Conservation (phyloP, 768 basidiomycete genomes). For the Collybia sp. region DNA sequence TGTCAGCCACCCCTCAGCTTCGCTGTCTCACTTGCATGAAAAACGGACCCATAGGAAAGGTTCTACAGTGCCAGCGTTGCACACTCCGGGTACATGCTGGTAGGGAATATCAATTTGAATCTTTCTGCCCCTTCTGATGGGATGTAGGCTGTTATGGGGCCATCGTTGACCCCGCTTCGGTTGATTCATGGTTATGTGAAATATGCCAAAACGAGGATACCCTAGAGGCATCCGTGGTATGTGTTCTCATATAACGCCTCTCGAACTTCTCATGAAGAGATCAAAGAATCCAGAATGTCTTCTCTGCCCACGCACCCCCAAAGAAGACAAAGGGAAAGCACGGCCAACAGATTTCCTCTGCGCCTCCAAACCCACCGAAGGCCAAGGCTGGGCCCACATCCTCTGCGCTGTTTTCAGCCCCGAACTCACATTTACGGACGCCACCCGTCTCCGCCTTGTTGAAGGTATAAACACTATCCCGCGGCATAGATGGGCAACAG, state of each 20-base stretch:
- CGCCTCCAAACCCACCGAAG: constrained; percentile 86
- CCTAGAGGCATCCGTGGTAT: constrained; percentile 77
- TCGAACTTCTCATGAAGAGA: constrained; percentile 3
- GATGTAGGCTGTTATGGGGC: constrained; percentile 65
- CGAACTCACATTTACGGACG: constrained; percentile 81
- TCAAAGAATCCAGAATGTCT: constrained; percentile 77
- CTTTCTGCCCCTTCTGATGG: not conserved
- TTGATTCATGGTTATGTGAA: constrained; percentile 83
- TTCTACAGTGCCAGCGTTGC: constrained; percentile 80
- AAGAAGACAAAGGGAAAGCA: constrained; percentile 48
- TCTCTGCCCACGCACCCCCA: constrained; percentile 65
- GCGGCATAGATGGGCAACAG: constrained; percentile 67
- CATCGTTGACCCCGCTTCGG: constrained; percentile 52
- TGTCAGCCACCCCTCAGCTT: constrained; percentile 50
- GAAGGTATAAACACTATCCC: constrained; percentile 82
- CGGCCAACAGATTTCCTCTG: constrained; percentile 64
- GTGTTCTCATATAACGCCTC: constrained; percentile 16
- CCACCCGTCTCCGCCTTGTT: constrained; percentile 65
- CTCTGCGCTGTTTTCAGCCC: constrained; percentile 86
- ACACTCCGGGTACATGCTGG: constrained; percentile 78
- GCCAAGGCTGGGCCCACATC: constrained; percentile 89
- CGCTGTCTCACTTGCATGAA: constrained; percentile 75
- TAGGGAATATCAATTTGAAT: constrained; percentile 19
- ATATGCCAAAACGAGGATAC: constrained; percentile 82
- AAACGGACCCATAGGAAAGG: constrained; percentile 69